These are phyloP conservation scores for Apiospora rasikravindrae DNA, from an alignment of 2,329 filamentous ascomycete species.

Conservation along the genomic window DNA sequence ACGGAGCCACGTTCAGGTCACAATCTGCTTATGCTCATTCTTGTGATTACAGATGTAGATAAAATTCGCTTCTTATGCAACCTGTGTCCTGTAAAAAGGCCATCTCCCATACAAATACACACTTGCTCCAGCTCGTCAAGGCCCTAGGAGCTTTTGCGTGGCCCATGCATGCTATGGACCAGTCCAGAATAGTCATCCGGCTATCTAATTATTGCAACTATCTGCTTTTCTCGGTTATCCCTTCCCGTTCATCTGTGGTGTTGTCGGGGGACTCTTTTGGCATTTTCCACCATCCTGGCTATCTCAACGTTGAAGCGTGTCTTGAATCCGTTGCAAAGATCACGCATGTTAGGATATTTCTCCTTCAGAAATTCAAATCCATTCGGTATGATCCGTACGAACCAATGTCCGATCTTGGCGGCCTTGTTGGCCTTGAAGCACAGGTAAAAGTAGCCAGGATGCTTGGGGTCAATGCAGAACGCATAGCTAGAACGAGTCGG, in stretches of 20 bases:
- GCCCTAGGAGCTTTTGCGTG: slow-evolving; percentile 1
- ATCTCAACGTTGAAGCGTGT: slow-evolving; percentile 72
- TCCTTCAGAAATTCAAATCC: slow-evolving; percentile 90
- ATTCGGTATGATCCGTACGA: slow-evolving; percentile 89
- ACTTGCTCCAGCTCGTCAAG: slow-evolving; percentile 1
- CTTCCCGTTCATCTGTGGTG: background rate
- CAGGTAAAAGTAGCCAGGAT: slow-evolving; percentile 92
- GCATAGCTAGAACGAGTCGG: slow-evolving; percentile 91
- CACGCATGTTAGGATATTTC: slow-evolving; percentile 92
- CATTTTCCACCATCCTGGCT: slow-evolving; percentile 57
- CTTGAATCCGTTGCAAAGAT: slow-evolving; percentile 97
- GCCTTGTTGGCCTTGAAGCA: slow-evolving; percentile 91
- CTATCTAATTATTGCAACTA: background rate
- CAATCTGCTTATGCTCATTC: background rate
- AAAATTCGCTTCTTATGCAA: slow-evolving; percentile 14
- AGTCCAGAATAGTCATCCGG: background rate
- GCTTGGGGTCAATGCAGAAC: slow-evolving; percentile 92
- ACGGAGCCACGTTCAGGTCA: background rate
- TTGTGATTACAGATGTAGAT: background rate
- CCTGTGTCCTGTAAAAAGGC: slow-evolving; percentile 16
- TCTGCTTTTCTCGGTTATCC: background rate
- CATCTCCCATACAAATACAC: slow-evolving; percentile 11
- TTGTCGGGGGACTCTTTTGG: slow-evolving; percentile 34
- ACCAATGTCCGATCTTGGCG: slow-evolving; percentile 77
- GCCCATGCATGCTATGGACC: background rate